Conservation (phyloP, 305 asterid species). For the Fraxinus xanthoxyloides region DNA sequence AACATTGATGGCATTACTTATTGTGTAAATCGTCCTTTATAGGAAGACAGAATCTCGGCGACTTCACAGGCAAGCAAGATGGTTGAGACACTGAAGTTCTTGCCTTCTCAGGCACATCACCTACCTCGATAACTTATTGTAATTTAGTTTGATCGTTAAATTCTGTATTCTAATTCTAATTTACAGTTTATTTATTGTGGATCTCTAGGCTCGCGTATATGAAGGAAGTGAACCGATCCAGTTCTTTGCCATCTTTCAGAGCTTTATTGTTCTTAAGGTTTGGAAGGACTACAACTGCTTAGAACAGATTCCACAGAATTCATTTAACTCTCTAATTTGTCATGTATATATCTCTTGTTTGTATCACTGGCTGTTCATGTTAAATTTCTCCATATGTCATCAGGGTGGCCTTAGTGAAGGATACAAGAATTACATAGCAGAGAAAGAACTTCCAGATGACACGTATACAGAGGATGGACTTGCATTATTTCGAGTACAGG, state of each 20-base stretch:
- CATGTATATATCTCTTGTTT: background rate
- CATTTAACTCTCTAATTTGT: background rate
- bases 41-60: constrained; percentile 85
- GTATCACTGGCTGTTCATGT: constrained; percentile 20
- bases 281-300: constrained; percentile 12
- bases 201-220: constrained; percentile 56
- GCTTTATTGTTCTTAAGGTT: constrained; percentile 73
- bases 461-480: constrained; percentile 59
- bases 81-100: constrained; percentile 79
- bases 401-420: constrained; percentile 78
- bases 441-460: constrained; percentile 65
- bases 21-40: constrained; percentile 25
- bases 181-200: constrained; percentile 16
- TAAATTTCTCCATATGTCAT: constrained; percentile 20
- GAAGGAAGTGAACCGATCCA: constrained; percentile 78
- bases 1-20: constrained; percentile 21
- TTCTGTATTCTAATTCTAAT: constrained; percentile 10
- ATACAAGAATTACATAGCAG: constrained; percentile 57
- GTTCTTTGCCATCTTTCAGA: constrained; percentile 69
- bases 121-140: constrained; percentile 21
- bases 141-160: constrained; percentile 17
- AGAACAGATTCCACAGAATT: background rate
- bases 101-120: constrained; percentile 76
- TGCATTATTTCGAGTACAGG: constrained; percentile 81
- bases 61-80: constrained; percentile 87